phyloP scores from a whole-genome alignment of 2,329 filamentous ascomycete species.

The Setomelanomma holmii region DNA sequence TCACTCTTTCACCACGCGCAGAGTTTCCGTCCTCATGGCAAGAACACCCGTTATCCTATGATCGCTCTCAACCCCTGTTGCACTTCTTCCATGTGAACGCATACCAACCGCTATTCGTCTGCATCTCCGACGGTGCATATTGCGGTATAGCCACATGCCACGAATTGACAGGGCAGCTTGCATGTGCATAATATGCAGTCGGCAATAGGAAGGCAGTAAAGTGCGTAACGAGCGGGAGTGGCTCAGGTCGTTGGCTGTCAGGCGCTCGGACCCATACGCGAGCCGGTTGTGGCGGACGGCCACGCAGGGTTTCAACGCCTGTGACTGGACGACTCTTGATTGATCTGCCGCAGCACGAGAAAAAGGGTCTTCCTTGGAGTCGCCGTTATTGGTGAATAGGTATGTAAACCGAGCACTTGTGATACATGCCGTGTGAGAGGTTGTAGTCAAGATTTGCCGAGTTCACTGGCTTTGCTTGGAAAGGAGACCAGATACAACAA shows the following conservation, averaged over 20 bases:
- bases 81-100: not conserved
- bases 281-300: slow-evolving; percentile 13
- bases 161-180: slow-evolving; percentile 1
- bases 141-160: slow-evolving; percentile 8
- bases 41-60: not conserved
- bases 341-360: slow-evolving; percentile 7
- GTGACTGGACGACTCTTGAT: slow-evolving; percentile 17
- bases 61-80: slow-evolving; percentile 4
- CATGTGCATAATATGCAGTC: slow-evolving; percentile 9
- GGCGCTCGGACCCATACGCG: slow-evolving; percentile 9
- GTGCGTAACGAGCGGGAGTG: slow-evolving; percentile 9
- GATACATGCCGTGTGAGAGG: slow-evolving; percentile 6
- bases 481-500: not conserved
- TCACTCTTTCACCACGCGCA: not conserved
- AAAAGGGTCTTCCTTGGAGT: slow-evolving; percentile 5
- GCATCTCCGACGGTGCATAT: not conserved
- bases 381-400: slow-evolving; percentile 9
- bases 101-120: slow-evolving; percentile 2
- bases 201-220: slow-evolving; percentile 8
- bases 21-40: not conserved
- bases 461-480: not conserved
- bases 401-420: not conserved
- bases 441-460: slow-evolving; percentile 1
- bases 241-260: slow-evolving; percentile 19
- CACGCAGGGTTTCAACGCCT: slow-evolving; percentile 9